Conservation (phyloP, 352 stramenopile species). For the Globisporangium rhizosaccharum region DNA sequence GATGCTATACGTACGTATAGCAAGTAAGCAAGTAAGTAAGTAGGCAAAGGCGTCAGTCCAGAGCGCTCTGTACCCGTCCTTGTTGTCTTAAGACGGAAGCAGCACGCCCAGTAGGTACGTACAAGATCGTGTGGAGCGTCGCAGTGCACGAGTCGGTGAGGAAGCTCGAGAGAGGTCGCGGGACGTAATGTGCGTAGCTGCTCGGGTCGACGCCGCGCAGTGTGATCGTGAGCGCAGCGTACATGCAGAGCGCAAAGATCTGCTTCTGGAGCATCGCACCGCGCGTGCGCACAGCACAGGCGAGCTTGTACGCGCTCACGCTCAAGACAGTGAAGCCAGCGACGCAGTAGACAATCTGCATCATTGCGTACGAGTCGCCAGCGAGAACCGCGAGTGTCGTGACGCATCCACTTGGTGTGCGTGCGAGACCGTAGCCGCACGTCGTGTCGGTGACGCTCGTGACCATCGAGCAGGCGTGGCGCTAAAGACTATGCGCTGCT, state of each 20-base stretch:
- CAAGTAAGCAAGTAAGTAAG: not conserved
- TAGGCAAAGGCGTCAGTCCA: not conserved
- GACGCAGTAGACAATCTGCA: constrained; percentile 39
- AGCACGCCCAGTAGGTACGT: constrained; percentile 8
- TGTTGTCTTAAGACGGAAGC: not conserved
- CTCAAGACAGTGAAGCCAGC: constrained; percentile 27
- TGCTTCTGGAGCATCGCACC: constrained; percentile 43
- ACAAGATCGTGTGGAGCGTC: constrained; percentile 54
- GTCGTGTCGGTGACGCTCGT: constrained; percentile 37
- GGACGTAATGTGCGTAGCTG: constrained; percentile 45
- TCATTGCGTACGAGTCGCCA: constrained; percentile 20
- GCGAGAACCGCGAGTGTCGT: constrained; percentile 34
- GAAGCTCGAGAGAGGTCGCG: constrained; percentile 32
- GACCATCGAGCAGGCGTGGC: not conserved
- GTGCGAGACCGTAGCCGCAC: constrained; percentile 49
- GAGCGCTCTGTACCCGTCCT: not conserved
- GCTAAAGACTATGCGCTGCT: no score
- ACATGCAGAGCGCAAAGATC: constrained; percentile 47
- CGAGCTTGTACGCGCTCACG: constrained; percentile 41
- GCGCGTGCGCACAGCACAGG: constrained; percentile 24
- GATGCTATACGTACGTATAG: constrained; percentile 20
- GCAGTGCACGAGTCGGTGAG: constrained; percentile 56
- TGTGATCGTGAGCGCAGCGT: constrained; percentile 42
- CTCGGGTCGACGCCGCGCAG: constrained; percentile 45
- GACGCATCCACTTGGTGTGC: constrained; percentile 30